Conservation (phyloP, 208 protist species). For the Lotmaria passim region DNA sequence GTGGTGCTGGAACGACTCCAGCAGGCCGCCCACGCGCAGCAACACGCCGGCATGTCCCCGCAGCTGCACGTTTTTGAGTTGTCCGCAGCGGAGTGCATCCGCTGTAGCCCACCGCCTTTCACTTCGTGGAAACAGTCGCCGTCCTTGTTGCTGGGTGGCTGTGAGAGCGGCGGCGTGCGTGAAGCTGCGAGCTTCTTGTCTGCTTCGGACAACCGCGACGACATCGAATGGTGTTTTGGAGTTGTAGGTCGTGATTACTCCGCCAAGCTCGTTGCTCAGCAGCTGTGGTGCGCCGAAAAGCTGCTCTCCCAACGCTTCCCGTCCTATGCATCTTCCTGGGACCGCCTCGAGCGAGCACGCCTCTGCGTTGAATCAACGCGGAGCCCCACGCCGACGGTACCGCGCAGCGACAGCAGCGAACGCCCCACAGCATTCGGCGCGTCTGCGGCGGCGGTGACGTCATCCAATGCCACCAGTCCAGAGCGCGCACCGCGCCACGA, state of each 20-base stretch:
- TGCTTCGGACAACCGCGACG: not conserved
- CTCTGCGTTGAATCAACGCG: slow-evolving; percentile 28
- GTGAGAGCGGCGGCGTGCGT: not conserved
- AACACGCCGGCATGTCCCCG: not conserved
- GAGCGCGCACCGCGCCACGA: slow-evolving; percentile 3
- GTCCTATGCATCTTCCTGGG: slow-evolving; percentile 36
- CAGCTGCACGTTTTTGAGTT: slow-evolving; percentile 32
- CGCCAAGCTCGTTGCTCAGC: slow-evolving; percentile 36
- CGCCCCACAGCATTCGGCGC: not conserved
- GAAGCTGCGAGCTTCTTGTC: not conserved
- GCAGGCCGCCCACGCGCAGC: slow-evolving; percentile 11
- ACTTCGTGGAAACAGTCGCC: not conserved
- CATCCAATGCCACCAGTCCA: not conserved
- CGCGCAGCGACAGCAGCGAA: slow-evolving; percentile 23
- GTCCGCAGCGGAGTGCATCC: not conserved
- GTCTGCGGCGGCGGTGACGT: slow-evolving; percentile 1
- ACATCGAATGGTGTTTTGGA: slow-evolving; percentile 27
- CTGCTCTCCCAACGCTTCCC: slow-evolving; percentile 49
- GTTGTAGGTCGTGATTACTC: slow-evolving; percentile 24
- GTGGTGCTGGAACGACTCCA: slow-evolving; percentile 17
- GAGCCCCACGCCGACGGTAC: slow-evolving; percentile 42
- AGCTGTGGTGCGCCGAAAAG: slow-evolving; percentile 42
- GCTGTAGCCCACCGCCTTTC: slow-evolving; percentile 28
- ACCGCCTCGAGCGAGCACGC: slow-evolving; percentile 33
- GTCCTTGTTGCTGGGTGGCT: not conserved